phyloP scores from a whole-genome alignment of 2,329 filamentous ascomycete genomes.

The Zymoseptoria ardabiliae region DNA sequence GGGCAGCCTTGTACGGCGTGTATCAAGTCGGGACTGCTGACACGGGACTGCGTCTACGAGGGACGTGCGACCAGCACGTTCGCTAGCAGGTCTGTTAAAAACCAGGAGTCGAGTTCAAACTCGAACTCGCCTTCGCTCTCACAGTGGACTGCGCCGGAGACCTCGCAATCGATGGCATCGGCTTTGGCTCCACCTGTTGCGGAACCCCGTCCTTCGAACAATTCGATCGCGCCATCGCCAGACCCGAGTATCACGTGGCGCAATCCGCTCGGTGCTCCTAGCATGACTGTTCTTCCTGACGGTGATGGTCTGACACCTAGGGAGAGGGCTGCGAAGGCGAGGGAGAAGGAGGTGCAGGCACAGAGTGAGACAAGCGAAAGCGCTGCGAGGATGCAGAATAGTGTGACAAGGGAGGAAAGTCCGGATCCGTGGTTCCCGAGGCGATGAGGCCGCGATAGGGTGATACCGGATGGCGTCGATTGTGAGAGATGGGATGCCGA shows the following conservation, averaged over 20 bases:
- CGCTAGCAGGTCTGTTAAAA: not conserved
- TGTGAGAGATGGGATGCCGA: not conserved
- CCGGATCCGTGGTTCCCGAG: constrained; percentile 25
- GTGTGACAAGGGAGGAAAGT: constrained; percentile 9
- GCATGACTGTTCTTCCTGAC: not conserved
- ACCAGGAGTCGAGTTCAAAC: not conserved
- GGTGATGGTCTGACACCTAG: not conserved
- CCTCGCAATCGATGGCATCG: not conserved
- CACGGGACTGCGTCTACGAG: constrained; percentile 11
- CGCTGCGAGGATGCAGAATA: not conserved
- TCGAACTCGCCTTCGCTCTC: not conserved
- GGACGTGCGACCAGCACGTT: not conserved
- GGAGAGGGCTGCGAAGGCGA: not conserved
- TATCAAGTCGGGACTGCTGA: constrained; percentile 1
- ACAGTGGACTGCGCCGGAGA: not conserved
- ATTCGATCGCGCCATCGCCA: not conserved
- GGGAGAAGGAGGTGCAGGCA: not conserved
- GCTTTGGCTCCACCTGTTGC: not conserved
- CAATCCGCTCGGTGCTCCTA: not conserved
- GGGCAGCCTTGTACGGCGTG: constrained; percentile 11
- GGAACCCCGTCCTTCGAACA: not conserved
- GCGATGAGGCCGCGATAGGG: constrained; percentile 3
- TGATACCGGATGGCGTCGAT: not conserved
- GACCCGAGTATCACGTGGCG: not conserved
- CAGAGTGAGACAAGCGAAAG: not conserved